Conservation (phyloP, 2,329 filamentous ascomycete species). For the Colletotrichum sp. region DNA sequence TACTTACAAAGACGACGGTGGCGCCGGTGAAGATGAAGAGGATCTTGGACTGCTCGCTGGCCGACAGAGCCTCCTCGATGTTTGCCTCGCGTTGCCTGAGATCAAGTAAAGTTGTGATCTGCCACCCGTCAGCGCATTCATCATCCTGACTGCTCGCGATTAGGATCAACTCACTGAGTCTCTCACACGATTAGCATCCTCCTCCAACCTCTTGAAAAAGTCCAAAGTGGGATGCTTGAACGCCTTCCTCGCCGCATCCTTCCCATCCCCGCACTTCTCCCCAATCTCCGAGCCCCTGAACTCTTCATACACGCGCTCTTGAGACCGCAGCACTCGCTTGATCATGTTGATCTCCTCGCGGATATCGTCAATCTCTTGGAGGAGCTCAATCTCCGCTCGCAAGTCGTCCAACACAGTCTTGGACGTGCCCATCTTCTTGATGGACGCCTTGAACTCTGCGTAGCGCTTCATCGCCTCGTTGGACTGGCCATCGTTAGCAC, state of each 20-base stretch:
- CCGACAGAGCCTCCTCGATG: slow-evolving; percentile 22
- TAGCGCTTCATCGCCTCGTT: slow-evolving; percentile 25
- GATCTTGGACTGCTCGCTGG: slow-evolving; percentile 24
- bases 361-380: slow-evolving; percentile 22
- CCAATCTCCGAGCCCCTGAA: slow-evolving; percentile 6
- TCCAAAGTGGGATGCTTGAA: slow-evolving; percentile 21
- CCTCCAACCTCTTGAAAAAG: slow-evolving; percentile 20
- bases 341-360: slow-evolving; percentile 23
- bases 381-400: slow-evolving; percentile 25
- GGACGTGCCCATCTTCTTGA: slow-evolving; percentile 21
- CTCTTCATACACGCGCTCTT: slow-evolving; percentile 21
- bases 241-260: background rate
- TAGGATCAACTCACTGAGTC: slow-evolving; percentile 3
- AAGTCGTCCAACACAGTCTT: slow-evolving; percentile 23
- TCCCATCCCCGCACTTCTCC: background rate
- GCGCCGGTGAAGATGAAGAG: slow-evolving; percentile 23
- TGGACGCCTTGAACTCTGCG: slow-evolving; percentile 17
- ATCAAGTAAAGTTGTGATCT: slow-evolving; percentile 22
- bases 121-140: too few relatives aligned
- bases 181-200: slow-evolving; percentile 19
- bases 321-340: slow-evolving; percentile 19
- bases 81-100: slow-evolving; percentile 22
- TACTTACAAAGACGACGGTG: slow-evolving; percentile 16
- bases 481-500: background rate
- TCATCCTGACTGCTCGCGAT: too few relatives aligned